Base-by-base conservation (phyloP, 1,139 yeast genomes). In the Pneumocystis oryctolagi region DNA sequence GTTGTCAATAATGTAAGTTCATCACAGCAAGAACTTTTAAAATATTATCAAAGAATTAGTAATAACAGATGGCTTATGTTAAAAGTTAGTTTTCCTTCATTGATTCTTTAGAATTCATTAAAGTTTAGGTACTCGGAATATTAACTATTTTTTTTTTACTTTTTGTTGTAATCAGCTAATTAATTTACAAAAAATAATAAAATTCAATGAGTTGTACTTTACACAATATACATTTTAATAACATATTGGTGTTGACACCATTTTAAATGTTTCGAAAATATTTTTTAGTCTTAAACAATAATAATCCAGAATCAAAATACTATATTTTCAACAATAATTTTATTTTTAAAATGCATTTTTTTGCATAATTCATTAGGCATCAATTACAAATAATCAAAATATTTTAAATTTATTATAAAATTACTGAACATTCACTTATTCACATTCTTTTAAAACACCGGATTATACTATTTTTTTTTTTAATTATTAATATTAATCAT, bases 51-150 rank as follows among this genome's bases (percentile, higher is more conserved):
- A 64, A 83, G 86, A 64, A 88, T 92, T 53, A 84, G 94, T 62
- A 87, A 87, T 71, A 94, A 90, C 74, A 80, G 97, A 69, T 89
- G 97, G 96, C 78, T 94, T 67, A 88, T 89, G 74, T 79, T 88
- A 64, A 89, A 87, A 20, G 55, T 14, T 25, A 47, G 31, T 25
- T 47, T 47, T 47, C 20, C 30, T 47, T 47, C 3, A 25, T 47
- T 25, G n/a, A 20, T 25, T 12, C 31, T 47, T 20, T 25, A 25
- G 12, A 47, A 28, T 6, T 47, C 3, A 47, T 14, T 9, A 25
- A 18, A 4, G 25, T 39, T 6, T 47, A 47, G 77, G 84, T 92
- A 32, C 92, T 92, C 74, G 96, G 96, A 34, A 84, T 92, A 32
- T 78, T 94, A 65, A 82, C 92, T 63, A 39, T 69, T 5, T 69